Evolutionary conservation across 257 asterid species (phyloP), one percentile per base, ranked within the genome.

Genomic region (Solanum chiquidenum): DNA sequence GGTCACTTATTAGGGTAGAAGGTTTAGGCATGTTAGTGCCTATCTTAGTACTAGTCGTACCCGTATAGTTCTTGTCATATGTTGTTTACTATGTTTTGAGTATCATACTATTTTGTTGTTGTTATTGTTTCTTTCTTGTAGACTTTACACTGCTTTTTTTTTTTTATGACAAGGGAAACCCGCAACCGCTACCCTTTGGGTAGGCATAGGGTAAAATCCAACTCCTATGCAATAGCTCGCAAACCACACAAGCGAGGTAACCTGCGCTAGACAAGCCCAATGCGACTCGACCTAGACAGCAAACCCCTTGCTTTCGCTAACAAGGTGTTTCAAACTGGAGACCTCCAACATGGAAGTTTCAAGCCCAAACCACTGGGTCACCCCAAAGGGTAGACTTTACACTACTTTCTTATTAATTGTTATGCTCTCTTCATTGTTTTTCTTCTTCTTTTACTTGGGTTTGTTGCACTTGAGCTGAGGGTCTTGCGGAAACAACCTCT

Each of bases 151-250:
- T 58, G 20, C 25, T 58, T 58, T 55, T 0, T 55, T 52, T 18
- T 52, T 55, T 55, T 55, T 3, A 55, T 55, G 64, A 18, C 64
- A 55, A 55, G n/a, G 64, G 10, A 55, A 46, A 46, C 58, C 7
- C 5, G 58, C 58, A 13, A 3, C 3, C 58, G 20, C 7, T 46
- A 46, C 55, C 55, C 55, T 46, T 46, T 12, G 1, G 55, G 55
- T 46, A 20, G 0, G 58, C 7, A 46, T 0, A 55, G 1, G n/a
- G 64, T 55, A 55, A 55, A 55, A 55, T 0, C n/a, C 10, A 1
- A 1, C n/a, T 18, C 64, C 10, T 55, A 55, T 55, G 64, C 64
- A 55, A 55, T 18, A 55, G n/a, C 64, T 55, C 64, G n/a, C 64
- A 55, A 55, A 55, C 64, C 11, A 55, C 23, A 55, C 64, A 52